A percentile compares a stretch with the other conserved stretches of the same genome.
phyloP scores from a whole-genome alignment of 257 asterid genomes.

The Striga asiatica region DNA sequence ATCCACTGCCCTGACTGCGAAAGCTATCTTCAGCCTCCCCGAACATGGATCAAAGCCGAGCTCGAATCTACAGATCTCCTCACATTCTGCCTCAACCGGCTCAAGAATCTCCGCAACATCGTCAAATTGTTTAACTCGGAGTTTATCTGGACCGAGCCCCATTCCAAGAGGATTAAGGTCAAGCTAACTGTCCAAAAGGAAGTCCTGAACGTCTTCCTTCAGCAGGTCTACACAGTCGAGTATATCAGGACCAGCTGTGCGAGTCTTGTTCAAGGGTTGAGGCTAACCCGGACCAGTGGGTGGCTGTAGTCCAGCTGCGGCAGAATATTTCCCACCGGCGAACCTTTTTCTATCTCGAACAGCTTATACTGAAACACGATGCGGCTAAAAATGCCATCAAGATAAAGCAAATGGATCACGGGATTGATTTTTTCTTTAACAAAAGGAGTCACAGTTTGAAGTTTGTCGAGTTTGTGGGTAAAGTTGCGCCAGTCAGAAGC shows the following conservation, averaged over 20 bases:
- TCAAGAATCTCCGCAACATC: slow-evolving; percentile 34
- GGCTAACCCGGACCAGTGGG: slow-evolving; percentile 58
- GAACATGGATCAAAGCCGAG: slow-evolving; percentile 41
- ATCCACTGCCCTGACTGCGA: slow-evolving; percentile 35
- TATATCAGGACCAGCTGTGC: slow-evolving; percentile 44
- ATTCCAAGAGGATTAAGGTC: slow-evolving; percentile 41
- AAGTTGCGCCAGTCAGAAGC: slow-evolving; percentile 23
- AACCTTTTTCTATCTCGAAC: slow-evolving; percentile 49
- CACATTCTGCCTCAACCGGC: slow-evolving; percentile 34
- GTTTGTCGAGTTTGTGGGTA: slow-evolving; percentile 26
- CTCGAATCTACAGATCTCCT: slow-evolving; percentile 39
- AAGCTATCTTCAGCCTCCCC: slow-evolving; percentile 36
- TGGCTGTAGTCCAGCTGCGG: slow-evolving; percentile 46
- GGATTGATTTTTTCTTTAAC: slow-evolving; percentile 35
- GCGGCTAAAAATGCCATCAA: slow-evolving; percentile 42
- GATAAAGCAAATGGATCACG: slow-evolving; percentile 41
- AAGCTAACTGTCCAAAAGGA: slow-evolving; percentile 42
- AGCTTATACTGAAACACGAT: slow-evolving; percentile 46
- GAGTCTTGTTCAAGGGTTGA: slow-evolving; percentile 37
- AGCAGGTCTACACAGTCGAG: slow-evolving; percentile 32
- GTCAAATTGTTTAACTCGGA: slow-evolving; percentile 34
- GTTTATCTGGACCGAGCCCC: slow-evolving; percentile 46
- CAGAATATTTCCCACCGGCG: slow-evolving; percentile 51
- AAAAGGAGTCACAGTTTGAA: slow-evolving; percentile 30
- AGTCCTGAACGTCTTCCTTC: slow-evolving; percentile 38